Conservation (phyloP, 2,329 filamentous ascomycete species). For the Fusarium temperatum region DNA sequence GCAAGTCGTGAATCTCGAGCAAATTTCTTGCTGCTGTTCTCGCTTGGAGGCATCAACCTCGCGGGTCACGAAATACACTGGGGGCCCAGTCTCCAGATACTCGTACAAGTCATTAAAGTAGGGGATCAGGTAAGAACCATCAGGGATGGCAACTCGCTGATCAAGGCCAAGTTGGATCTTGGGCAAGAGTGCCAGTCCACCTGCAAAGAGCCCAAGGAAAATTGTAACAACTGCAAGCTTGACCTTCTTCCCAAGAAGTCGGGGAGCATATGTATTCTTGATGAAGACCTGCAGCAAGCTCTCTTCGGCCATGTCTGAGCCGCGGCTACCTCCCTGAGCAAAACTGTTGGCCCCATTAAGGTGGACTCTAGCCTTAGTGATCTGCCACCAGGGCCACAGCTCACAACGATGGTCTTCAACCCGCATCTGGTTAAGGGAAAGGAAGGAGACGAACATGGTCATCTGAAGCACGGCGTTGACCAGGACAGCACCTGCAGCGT, state of each 20-base stretch:
- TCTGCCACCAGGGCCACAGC: constrained; percentile 87
- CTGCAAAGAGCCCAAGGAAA: constrained; percentile 89
- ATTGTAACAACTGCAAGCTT: constrained; percentile 80
- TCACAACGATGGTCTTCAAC: constrained; percentile 91
- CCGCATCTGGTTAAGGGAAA: constrained; percentile 89
- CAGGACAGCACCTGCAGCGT: constrained; percentile 93
- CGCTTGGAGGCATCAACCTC: constrained; percentile 82
- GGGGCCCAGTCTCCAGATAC: constrained; percentile 90
- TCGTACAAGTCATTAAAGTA: constrained; percentile 97
- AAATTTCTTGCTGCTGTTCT: constrained; percentile 82
- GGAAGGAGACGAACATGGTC: constrained; percentile 94
- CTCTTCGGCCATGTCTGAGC: constrained; percentile 83
- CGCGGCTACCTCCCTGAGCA: constrained; percentile 61
- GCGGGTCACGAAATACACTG: constrained; percentile 93
- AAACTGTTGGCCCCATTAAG: constrained; percentile 67
- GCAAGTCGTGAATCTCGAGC: constrained; percentile 90
- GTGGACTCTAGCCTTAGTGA: constrained; percentile 77
- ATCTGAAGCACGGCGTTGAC: constrained; percentile 98
- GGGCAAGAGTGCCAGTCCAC: constrained; percentile 84
- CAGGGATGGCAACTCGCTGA: constrained; percentile 92
- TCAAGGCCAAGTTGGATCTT: constrained; percentile 88
- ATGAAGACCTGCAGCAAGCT: constrained; percentile 87
- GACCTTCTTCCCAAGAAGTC: constrained; percentile 79
- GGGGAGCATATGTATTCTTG: constrained; percentile 86
- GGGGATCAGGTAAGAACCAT: constrained; percentile 91